Base-by-base conservation (phyloP, 768 basidiomycete species). In the Coprinopsis cinerea region DNA sequence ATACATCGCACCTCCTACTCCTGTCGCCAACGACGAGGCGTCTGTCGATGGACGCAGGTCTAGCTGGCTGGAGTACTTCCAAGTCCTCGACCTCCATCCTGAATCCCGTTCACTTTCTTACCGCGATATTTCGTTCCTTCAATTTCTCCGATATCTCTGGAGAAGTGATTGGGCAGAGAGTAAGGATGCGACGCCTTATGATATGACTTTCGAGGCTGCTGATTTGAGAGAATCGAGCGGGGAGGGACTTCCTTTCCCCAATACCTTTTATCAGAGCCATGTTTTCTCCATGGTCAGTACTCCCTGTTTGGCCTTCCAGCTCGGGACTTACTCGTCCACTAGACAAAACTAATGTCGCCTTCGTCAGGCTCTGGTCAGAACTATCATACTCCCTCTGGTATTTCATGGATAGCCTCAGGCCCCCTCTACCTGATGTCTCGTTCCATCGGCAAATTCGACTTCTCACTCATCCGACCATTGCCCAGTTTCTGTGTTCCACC, bases 101-200 rank as follows among this genome's bases (percentile, higher is more conserved):
- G 75, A 77, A 49, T 61, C 68, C 17, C 70, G 75, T 32, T 55
- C 58, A 3, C 56, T 78, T 24, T 68, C 74, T 1, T 75, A 62
- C 53, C 57, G 57, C n/a, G 65, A 76, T 20, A 58, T 63, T 4
- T 68, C 71, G 1, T 53, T 71, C 39, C 0, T 41, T 9, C 47
- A 57, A 0, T 61, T 75, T 17, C 37, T 74, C 22, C 56, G 58
- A 17, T 69, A 74, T 26, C 57, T 79, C 9, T 69, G 71, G 67
- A 66, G 61, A 48, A 76, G 72, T 49, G 72, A 75, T 14, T 79
- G 77, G 76, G 74, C 74, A 0, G 70, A 70, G 51, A 67, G 73
- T 28, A 56, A 61, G 9, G 77, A 80, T 53, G 70, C 70, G 1
- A 62, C 71, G 6, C 73, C 76, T 0, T 77, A 66, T 47, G 77